Base-by-base conservation (phyloP, 192 early-diverging fungal species). In the Thoreauomyces humboldtii region DNA sequence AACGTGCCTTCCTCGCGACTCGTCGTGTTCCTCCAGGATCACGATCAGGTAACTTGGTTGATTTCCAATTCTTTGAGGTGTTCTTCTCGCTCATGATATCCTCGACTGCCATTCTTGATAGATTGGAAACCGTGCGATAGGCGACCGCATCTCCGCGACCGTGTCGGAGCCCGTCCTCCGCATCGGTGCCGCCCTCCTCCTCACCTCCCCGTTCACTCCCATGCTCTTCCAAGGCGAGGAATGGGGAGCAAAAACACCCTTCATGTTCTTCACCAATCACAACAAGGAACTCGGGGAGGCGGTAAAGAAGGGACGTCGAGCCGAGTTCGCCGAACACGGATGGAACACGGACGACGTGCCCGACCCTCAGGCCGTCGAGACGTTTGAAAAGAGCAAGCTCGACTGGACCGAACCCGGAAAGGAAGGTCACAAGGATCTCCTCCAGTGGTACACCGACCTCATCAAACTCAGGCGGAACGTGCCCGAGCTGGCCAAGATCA, bases 201-300 rank as follows among this genome's bases (percentile, higher is more conserved):
- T 69, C 42, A 62, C 59, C 0, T 62, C 48, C 15, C 67, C 67
- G 2, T 69, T 61, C 59, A 69, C 67, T 3, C 67, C 67, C 0
- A 69, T 69, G 67, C 50, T 69, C 9, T 69, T 69, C 59, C 67
- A 69, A 53, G 67, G 67, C 59, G 67, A 69, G 55, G 67, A 69
- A 35, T 69, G 58, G 59, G 67, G 59, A 25, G 58, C 67, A 46
- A 69, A 50, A 25, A 61, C 67, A 17, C 67, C 67, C 11, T 69
- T 69, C 67, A 46, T 54, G 51, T 69, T 69, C 38, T 69, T 69
- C 45, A 69, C 67, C 15, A 69, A 69, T 52, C 67, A 69, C 52
- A 69, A 69, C 56, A 53, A 61, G 51, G 59, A 69, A 33, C 58
- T 69, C 25, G 67, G 67, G 19, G 67, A 69, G 51, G 48, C 56